phyloP scores from a whole-genome alignment of 2,329 filamentous ascomycete species.

The Stagonosporopsis chrysanthemi region DNA sequence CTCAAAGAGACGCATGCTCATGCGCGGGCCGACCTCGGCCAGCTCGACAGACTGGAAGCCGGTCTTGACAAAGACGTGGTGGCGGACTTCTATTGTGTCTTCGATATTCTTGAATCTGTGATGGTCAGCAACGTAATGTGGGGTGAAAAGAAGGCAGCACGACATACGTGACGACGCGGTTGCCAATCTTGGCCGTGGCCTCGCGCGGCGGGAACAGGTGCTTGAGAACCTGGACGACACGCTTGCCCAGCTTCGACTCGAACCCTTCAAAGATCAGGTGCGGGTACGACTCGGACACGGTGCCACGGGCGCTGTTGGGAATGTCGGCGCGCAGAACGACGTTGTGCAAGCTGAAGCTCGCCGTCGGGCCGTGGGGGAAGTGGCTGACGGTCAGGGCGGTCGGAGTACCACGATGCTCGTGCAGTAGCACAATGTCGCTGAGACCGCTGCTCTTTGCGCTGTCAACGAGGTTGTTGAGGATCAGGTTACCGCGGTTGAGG shows the following conservation, averaged over 20 bases:
- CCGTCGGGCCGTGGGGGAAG: constrained; percentile 86
- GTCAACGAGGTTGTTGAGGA: constrained; percentile 83
- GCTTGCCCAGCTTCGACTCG: constrained; percentile 76
- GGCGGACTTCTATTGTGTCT: constrained; percentile 84
- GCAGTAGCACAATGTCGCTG: constrained; percentile 75
- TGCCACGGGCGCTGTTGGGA: constrained; percentile 83
- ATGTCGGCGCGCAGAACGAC: constrained; percentile 93
- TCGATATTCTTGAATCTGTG: constrained; percentile 78
- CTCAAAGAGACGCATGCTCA: constrained; percentile 97
- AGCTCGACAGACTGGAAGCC: constrained; percentile 78
- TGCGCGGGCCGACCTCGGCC: constrained; percentile 70
- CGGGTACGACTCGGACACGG: constrained; percentile 90
- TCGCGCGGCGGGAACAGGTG: constrained; percentile 94
- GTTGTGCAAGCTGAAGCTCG: constrained; percentile 88
- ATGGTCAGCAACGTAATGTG: background rate
- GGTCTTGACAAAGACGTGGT: constrained; percentile 93
- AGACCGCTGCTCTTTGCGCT: constrained; percentile 82
- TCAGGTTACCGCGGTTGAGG: constrained; percentile 88
- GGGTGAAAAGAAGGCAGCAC: no score
- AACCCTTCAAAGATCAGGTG: constrained; percentile 97
- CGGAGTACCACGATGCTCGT: constrained; percentile 91
- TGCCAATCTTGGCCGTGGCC: constrained; percentile 78
- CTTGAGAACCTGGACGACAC: constrained; percentile 89
- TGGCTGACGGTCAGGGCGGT: constrained; percentile 89
- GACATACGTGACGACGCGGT: constrained; percentile 75